Conservation (phyloP, 2,329 filamentous ascomycete genomes). For the Fusarium neocosmosporiellum region DNA sequence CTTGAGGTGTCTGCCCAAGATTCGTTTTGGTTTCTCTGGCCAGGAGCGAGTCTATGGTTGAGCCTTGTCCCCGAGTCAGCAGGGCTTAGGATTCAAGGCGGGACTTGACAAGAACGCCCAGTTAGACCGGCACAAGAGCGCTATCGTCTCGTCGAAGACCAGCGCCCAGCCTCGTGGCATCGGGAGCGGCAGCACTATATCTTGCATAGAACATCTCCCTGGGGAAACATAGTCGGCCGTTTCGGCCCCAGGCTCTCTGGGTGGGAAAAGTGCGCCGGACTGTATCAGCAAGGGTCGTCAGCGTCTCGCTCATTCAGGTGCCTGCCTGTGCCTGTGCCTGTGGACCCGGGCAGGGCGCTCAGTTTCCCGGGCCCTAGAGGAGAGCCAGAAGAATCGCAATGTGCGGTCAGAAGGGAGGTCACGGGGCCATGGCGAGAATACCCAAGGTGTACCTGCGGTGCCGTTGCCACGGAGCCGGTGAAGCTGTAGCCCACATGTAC, state of each 20-base stretch:
- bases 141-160: not conserved
- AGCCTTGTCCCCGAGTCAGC: not conserved
- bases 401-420: constrained; percentile 39
- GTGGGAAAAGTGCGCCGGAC: constrained; percentile 11
- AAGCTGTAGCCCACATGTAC: constrained; percentile 27
- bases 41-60: not conserved
- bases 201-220: constrained; percentile 37
- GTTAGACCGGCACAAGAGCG: not conserved
- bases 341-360: constrained; percentile 29
- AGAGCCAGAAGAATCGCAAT: constrained; percentile 24
- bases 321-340: constrained; percentile 21
- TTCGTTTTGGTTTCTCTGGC: not conserved
- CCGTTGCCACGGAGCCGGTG: constrained; percentile 16
- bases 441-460: constrained; percentile 22
- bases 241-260: constrained; percentile 13
- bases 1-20: not conserved
- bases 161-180: constrained; percentile 2
- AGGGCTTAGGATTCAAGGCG: not conserved
- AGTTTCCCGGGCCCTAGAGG: constrained; percentile 22
- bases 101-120: not conserved
- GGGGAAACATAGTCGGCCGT: constrained; percentile 16
- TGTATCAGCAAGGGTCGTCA: constrained; percentile 15
- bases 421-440: constrained; percentile 30
- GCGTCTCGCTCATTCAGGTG: not conserved
- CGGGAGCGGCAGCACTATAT: constrained; percentile 34